Percentiles rank a stretch among this genome's conserved stretches.
phyloP scores from a whole-genome alignment of 108 stramenopile species.

The Phaeodactylum tricornutum region DNA sequence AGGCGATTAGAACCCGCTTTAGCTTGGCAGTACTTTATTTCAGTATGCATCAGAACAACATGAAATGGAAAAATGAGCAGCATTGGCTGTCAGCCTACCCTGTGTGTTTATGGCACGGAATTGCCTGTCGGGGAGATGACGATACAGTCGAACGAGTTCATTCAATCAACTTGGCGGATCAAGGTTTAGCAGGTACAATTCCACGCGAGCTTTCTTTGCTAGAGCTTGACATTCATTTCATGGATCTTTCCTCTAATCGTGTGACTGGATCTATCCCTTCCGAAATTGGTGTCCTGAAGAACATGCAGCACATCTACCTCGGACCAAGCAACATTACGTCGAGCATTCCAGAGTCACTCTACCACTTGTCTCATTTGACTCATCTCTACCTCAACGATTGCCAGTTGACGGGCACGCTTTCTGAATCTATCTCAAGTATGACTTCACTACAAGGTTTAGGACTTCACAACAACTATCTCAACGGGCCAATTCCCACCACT shows the following conservation, averaged over 20 bases:
- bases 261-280: conserved; percentile 27
- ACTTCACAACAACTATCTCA: conserved; percentile 14
- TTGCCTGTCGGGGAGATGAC: conserved; percentile 15
- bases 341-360: conserved; percentile 6
- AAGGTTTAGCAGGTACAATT: conserved; percentile 11
- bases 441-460: conserved; percentile 18
- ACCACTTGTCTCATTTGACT: conserved; percentile 14
- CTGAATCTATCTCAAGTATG: conserved; percentile 31
- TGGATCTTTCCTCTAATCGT: conserved; percentile 26
- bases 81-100: conserved; percentile 19
- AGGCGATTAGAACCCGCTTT: conserved; percentile 12
- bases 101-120: conserved; percentile 28
- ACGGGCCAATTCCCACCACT: conserved; percentile 18
- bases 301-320: conserved; percentile 16
- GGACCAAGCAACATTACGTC: conserved; percentile 11
- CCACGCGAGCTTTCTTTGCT: conserved; percentile 18
- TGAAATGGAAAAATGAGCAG: conserved; percentile 3
- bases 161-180: conserved; percentile 13
- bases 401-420: conserved; percentile 38
- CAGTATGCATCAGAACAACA: conserved; percentile 3
- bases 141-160: conserved; percentile 3
- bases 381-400: conserved; percentile 37
- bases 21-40: conserved; percentile 14
- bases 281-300: conserved; percentile 10
- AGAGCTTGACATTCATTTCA: conserved; percentile 14